A percentile compares a stretch with the other conserved stretches of the same genome.
Conservation (phyloP, 805 yeast genomes). For the Lachancea nothofagi region DNA sequence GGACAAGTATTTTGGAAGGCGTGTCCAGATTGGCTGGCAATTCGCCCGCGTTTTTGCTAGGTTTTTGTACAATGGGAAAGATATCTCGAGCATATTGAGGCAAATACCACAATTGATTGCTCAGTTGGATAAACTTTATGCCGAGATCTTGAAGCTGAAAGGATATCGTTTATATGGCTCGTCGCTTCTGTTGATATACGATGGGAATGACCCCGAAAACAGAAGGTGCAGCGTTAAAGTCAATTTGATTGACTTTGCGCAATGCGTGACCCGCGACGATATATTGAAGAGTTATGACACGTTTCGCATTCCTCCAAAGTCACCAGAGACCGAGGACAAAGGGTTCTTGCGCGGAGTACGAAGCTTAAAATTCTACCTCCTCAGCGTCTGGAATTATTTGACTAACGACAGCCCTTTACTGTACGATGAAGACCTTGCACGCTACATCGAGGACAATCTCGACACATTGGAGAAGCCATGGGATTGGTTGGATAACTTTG, state of each 20-base stretch:
- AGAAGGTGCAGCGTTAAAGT: constrained; percentile 37
- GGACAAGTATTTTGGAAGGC: constrained; percentile 91
- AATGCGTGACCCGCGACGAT: constrained; percentile 69
- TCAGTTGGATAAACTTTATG: constrained; percentile 53
- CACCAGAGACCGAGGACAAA: constrained; percentile 57
- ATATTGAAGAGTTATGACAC: constrained; percentile 33
- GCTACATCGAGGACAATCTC: constrained; percentile 17
- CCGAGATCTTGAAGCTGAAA: constrained; percentile 47
- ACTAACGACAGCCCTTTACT: constrained; percentile 38
- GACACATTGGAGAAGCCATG: constrained; percentile 24
- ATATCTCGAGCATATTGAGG: constrained; percentile 49
- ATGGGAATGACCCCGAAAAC: constrained; percentile 41
- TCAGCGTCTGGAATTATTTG: constrained; percentile 50
- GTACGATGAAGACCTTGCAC: constrained; percentile 19
- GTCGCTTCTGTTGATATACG: constrained; percentile 82
- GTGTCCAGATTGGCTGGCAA: constrained; percentile 61
- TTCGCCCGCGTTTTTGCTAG: constrained; percentile 70
- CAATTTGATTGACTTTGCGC: constrained; percentile 94
- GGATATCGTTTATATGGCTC: constrained; percentile 92
- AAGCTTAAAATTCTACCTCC: constrained; percentile 66
- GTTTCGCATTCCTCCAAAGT: constrained; percentile 66
- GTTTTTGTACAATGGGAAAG: constrained; percentile 72
- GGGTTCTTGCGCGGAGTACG: constrained; percentile 83
- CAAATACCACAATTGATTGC: constrained; percentile 64
- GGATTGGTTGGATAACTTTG: constrained; percentile 39